A percentile compares a stretch with the other conserved stretches of the same genome.
These are phyloP conservation scores for Epicoccum nigrum DNA, from an alignment of 2,329 filamentous ascomycete genomes.

Conservation along the genomic window DNA sequence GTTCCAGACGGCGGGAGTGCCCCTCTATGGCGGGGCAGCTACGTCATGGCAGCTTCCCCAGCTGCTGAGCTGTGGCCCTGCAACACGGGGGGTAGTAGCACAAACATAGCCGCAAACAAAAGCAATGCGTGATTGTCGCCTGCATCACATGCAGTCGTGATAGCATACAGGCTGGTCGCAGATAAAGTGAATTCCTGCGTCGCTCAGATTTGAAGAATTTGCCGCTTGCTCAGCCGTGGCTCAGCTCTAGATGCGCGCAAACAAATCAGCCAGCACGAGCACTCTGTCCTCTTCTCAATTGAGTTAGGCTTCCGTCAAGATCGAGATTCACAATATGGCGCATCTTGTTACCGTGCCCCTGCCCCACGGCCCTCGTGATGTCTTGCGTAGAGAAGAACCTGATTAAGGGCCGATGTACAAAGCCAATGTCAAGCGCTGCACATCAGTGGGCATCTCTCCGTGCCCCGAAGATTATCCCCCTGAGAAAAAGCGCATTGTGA, in stretches of 20 bases:
- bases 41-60: constrained; percentile 17
- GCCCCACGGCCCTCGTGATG: constrained; percentile 12
- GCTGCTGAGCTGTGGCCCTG: constrained; percentile 7
- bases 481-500: constrained; percentile 2
- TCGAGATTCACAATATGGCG: constrained; percentile 8
- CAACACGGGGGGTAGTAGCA: constrained; percentile 5
- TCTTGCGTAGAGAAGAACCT: constrained; percentile 9
- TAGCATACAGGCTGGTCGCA: neutral
- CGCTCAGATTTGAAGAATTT: constrained; percentile 1
- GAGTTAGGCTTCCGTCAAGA: constrained; percentile 16
- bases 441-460: constrained; percentile 7
- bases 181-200: neutral
- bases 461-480: constrained; percentile 1
- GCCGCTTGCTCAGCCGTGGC: constrained; percentile 11
- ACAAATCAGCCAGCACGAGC: constrained; percentile 13
- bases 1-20: constrained; percentile 15
- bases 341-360: constrained; percentile 1
- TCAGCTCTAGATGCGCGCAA: constrained; percentile 11
- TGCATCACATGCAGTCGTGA: neutral
- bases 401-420: constrained; percentile 13
- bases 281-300: constrained; percentile 11
- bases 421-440: constrained; percentile 12
- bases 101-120: constrained; percentile 16
- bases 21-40: constrained; percentile 9
- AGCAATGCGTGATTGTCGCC: neutral